Base-by-base conservation (phyloP, 139 green algal genomes). In the Limnomonas spitsbergensis region DNA sequence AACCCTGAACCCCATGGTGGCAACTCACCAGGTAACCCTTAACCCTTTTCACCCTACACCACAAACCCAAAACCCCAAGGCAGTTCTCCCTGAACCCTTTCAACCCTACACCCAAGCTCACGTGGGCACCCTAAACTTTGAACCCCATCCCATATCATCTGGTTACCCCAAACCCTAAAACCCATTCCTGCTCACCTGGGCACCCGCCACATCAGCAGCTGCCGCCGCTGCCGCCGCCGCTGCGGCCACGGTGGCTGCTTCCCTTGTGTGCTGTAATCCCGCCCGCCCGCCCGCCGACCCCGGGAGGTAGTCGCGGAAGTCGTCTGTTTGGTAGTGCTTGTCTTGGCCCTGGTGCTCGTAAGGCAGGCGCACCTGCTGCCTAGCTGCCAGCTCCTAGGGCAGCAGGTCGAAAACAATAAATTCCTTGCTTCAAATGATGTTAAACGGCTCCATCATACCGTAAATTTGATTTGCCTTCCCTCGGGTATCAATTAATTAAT, bases 221-320 rank as follows among this genome's bases (percentile, higher is more conserved):
- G 26, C 72, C 14, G 6, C 20, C 53, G 31, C 29, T 40, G 3
- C 42, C 29, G 31, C 56, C 24, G 40, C 38, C 31, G 42, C 39
- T 7, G 42, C 6, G n/a, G 32, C 35, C 34, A 1, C 32, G 24
- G 69, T 24, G 9, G 3, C 14, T 37, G 27, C 72, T 34, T 40
- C 35, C 70, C 77, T 61, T 29, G 14, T 4, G 34, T 76, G 66
- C 54, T 77, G 38, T 70, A 35, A 2, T 24, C 31, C 75, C 69
- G 32, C 84, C 67, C 40, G 53, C 3, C 90, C 90, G 1, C 90
- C 90, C 34, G 90, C 90, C 53, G 85, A 78, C 0, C 78, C 66
- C 1, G 90, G 90, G 29, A 94, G 78, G 82, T 94, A 94, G 31
- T 77, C 39, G 7, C 31, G 24, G 39, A 61, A 77, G 4, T 61